Evolutionary conservation across 2,329 filamentous ascomycete species (phyloP), one percentile per base, ranked within the genome.

Genomic region (Arthrocladium fulminans): DNA sequence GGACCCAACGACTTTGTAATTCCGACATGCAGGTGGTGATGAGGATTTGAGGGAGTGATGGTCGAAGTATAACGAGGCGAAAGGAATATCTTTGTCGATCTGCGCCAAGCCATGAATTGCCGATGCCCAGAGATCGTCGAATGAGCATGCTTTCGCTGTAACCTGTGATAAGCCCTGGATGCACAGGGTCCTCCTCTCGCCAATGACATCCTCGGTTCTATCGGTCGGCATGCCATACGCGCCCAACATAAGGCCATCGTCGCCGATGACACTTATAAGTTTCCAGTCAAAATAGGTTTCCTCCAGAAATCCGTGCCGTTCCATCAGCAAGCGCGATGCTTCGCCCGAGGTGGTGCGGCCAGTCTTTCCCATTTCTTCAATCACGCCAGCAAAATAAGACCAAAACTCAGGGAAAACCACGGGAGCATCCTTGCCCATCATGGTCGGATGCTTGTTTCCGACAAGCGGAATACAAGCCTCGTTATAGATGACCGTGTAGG

Each of bases 11-110:
- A 48, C 37, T 9, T 42, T 7, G 27, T 17, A 30, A 30, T 32
- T 38, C 20, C 44, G 19, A 27, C 20, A 17, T 29, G 15, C 9
- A n/a, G 13, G n/a, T n/a, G 15, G 19, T 17, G 15, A 8, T 12
- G 3, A 12, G 7, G 3, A 22, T 13, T 7, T 29, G 23, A 19
- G 44, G 7, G 30, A 19, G 2, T 7, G 23, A 32, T 88, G 63
- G n/a, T 75, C 68, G 1, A 71, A 73, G 53, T 77, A 77, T 3
- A 76, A 61, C 46, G 76, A 68, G 3, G 72, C 73, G 39, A 77
- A 60, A 2, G 74, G 74, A 13, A 75, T 69, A 50, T 77, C 74
- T 50, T 73, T 72, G 19, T 64, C 63, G 55, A 71, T 71, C 2
- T 63, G 59, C 19, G 65, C 67, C 3, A 76, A 60, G 48, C 71